Conservation (phyloP, 768 basidiomycete genomes). For the Lentinula raphanica region DNA sequence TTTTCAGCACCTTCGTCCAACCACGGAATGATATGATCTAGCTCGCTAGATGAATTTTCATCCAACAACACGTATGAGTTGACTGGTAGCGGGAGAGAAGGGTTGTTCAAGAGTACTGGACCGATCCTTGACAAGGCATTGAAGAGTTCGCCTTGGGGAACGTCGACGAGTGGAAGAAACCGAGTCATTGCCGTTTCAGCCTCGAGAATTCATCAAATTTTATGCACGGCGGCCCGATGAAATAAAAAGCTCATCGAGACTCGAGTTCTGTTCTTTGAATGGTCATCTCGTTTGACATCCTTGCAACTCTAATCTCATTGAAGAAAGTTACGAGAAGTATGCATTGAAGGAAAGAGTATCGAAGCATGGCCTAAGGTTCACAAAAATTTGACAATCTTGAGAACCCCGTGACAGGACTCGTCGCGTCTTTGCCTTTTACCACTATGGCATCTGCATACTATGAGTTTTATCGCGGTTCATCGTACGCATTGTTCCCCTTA, state of each 20-base stretch:
- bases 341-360: no score
- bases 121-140: conserved; percentile 67
- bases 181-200: conserved; percentile 30
- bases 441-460: conserved; percentile 46
- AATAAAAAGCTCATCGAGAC: no score
- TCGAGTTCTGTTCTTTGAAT: no score
- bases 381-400: no score
- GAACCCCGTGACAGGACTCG: not conserved
- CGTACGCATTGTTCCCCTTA: conserved; percentile 46
- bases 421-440: no score
- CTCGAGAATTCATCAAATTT: not conserved
- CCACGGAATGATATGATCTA: conserved; percentile 55
- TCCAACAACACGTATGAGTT: conserved; percentile 56
- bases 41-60: conserved; percentile 33
- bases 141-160: conserved; percentile 43
- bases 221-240: not conserved
- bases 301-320: no score
- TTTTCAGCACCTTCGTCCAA: conserved; percentile 81
- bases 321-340: no score
- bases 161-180: conserved; percentile 60
- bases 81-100: conserved; percentile 26
- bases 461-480: conserved; percentile 88
- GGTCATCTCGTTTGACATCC: no score
- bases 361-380: no score
- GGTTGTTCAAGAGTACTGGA: conserved; percentile 57